These are phyloP conservation scores for Rhamnella rubrinervis DNA, from an alignment of 331 rosid genomes.

Conservation along the genomic window DNA sequence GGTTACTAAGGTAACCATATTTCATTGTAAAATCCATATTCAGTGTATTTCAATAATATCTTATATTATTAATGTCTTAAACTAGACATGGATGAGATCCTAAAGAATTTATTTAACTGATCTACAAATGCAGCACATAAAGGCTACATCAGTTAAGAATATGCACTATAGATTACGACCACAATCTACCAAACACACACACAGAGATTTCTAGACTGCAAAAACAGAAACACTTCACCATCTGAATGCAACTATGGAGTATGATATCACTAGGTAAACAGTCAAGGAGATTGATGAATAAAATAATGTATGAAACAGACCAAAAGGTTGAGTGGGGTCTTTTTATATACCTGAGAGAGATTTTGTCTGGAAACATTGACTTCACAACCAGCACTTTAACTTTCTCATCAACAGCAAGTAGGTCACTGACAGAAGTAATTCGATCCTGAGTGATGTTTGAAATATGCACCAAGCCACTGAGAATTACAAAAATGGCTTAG, in stretches of 20 bases:
- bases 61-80: too few species aligned
- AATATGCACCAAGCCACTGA: slow-evolving; percentile 88
- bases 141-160: not conserved
- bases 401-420: slow-evolving; percentile 62
- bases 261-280: not conserved
- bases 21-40: too few species aligned
- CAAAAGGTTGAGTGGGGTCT: slow-evolving; percentile 4
- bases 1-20: too few species aligned
- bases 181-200: too few species aligned
- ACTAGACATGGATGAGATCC: too few species aligned
- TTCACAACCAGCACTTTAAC: slow-evolving; percentile 79
- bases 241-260: too few species aligned
- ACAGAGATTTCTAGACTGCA: too few species aligned
- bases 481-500: slow-evolving; percentile 17
- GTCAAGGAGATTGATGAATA: not conserved
- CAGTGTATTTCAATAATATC: too few species aligned
- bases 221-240: too few species aligned
- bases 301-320: not conserved
- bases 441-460: slow-evolving; percentile 65
- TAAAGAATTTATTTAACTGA: too few species aligned
- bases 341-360: slow-evolving; percentile 64
- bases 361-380: slow-evolving; percentile 78
- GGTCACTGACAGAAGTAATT: slow-evolving; percentile 58
- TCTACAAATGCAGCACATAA: too few species aligned
- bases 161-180: too few species aligned